Conservation (phyloP, 2,329 filamentous ascomycete genomes). For the Paraconiothyrium sp. region DNA sequence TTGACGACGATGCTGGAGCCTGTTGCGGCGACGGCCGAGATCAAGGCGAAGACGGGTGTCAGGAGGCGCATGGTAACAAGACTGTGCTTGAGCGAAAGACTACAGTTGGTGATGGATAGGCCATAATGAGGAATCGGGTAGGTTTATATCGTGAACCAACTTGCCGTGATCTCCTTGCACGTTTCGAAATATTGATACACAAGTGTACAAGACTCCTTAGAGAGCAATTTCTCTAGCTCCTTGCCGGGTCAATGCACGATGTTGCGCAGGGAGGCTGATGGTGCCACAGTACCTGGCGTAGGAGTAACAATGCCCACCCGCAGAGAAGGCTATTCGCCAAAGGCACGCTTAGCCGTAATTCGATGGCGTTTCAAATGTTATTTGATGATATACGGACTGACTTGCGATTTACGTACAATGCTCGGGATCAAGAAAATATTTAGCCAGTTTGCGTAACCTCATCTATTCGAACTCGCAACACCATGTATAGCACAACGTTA, state of each 20-base stretch:
- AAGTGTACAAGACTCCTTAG: neutral
- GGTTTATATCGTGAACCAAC: neutral
- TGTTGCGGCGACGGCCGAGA: conserved; percentile 28
- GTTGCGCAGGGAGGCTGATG: neutral
- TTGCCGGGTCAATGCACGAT: neutral
- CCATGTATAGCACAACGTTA: neutral
- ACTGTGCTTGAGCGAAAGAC: neutral
- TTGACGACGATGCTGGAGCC: conserved; percentile 39
- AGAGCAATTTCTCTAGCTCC: neutral
- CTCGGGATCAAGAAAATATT: neutral
- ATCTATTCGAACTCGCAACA: neutral
- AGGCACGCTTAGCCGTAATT: neutral
- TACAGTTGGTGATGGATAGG: too few relatives aligned
- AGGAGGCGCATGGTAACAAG: conserved; percentile 27
- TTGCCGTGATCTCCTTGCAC: neutral
- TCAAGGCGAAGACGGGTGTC: conserved; percentile 24
- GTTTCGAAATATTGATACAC: neutral
- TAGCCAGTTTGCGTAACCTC: neutral
- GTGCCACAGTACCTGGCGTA: neutral
- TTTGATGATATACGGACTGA: neutral
- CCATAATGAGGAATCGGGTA: neutral
- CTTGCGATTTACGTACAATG: neutral
- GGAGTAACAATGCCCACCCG: neutral
- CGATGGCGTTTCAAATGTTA: neutral
- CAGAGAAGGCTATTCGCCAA: neutral